Evolutionary conservation across 2,329 filamentous ascomycete genomes (phyloP), one percentile per base, ranked within the genome.

Genomic region (Aureobasidium musti): DNA sequence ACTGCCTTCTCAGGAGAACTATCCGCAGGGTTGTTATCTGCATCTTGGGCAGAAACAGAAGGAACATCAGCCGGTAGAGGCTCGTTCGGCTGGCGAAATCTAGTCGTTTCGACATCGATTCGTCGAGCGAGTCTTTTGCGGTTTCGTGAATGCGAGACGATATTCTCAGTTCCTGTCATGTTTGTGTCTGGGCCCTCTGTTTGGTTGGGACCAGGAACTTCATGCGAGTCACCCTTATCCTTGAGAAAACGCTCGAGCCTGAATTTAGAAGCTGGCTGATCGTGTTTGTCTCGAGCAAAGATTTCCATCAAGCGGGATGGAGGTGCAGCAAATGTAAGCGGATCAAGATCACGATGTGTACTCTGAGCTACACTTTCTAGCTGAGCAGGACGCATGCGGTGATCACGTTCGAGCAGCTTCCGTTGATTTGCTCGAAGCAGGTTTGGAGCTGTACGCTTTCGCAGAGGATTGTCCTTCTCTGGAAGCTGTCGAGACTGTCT

Each of bases 81-180:
- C 61, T 76, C 73, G 57, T 77, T 77, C 39, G 79, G 77, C 68
- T 82, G 81, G 63, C 82, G 77, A 69, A 80, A 82, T 57, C 81
- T 77, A 53, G 78, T 72, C 1, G 77, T 71, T 65, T 82, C 79
- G 10, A 80, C 70, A 70, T 85, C 79, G 30, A 86, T 64, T 50
- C 81, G 79, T 26, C 72, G 78, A 19, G 84, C 79, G n/a, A 49
- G 67, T 41, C 69, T 67, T 63, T 79, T 79, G 13, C 75, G 72
- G 21, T 66, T 67, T 66, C 56, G 41, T 65, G 49, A 5, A 10
- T 11, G 28, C 2, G 70, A 74, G n/a, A 69, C 10, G 8, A 30
- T 26, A 21, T 23, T 23, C 1, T 33, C 47, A 43, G 35, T 63
- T 8, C 60, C 60, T 28, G 21, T 30, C 60, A 63, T 63, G 23